Conservation (phyloP, 169 alveolate species). For the Nephromyces sp. region DNA sequence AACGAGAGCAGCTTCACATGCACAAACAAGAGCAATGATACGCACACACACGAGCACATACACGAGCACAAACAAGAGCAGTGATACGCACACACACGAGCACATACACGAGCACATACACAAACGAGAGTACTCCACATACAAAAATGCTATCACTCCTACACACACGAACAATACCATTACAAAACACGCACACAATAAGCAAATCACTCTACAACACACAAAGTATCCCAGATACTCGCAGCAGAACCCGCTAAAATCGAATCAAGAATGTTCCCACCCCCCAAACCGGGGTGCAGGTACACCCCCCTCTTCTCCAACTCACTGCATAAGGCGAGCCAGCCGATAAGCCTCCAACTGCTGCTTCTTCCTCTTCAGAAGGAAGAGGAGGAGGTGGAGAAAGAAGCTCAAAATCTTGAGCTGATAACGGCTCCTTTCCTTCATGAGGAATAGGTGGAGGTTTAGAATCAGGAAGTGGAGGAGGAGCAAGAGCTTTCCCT, state of each 20-base stretch:
- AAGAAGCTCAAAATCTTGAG: slow-evolving; percentile 5
- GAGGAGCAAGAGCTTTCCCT: slow-evolving; percentile 13
- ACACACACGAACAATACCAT: not conserved
- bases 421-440: slow-evolving; percentile 32
- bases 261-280: not conserved
- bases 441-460: slow-evolving; percentile 14
- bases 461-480: slow-evolving; percentile 24
- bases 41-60: too few relatives aligned
- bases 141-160: too few relatives aligned
- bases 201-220: not conserved
- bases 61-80: too few relatives aligned
- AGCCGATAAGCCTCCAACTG: not conserved
- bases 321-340: not conserved
- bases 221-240: not conserved
- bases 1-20: too few relatives aligned
- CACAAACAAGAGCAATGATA: too few relatives aligned
- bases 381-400: not conserved
- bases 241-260: not conserved
- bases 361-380: slow-evolving; percentile 1
- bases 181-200: not conserved
- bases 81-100: too few relatives aligned
- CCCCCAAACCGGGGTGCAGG: not conserved
- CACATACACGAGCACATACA: too few relatives aligned
- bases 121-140: too few relatives aligned
- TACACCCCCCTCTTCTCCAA: not conserved